Conservation (phyloP, 169 alveolate species). For the Eimeria necatrix region DNA sequence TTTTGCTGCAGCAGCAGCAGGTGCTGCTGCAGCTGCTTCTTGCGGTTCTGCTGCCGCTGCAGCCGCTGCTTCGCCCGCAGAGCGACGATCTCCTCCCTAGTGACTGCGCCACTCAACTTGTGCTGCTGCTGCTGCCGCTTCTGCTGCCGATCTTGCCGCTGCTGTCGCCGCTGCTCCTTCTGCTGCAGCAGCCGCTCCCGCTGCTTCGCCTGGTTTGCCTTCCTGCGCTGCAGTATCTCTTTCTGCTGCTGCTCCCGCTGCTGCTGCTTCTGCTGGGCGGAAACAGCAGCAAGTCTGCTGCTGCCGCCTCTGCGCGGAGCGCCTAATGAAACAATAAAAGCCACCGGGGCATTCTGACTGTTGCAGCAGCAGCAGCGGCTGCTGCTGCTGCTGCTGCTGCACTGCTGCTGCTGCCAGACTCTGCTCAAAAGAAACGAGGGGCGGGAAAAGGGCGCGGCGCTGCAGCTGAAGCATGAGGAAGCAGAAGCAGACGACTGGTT, state of each 20-base stretch:
- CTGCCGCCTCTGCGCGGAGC: background rate
- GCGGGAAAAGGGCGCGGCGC: background rate
- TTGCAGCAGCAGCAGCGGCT: background rate
- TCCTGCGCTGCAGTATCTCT: conserved; percentile 51
- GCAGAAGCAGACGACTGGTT: conserved; percentile 33
- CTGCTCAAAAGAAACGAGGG: background rate
- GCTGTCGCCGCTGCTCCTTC: conserved; percentile 52
- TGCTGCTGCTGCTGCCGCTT: background rate
- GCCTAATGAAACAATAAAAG: background rate
- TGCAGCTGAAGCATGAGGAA: background rate
- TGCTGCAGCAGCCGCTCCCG: conserved; percentile 61
- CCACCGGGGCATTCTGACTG: background rate
- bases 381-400: conserved; percentile 45
- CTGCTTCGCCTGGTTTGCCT: conserved; percentile 61
- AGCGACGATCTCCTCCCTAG: conserved; percentile 22
- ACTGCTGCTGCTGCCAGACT: background rate
- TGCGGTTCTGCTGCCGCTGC: conserved; percentile 53
- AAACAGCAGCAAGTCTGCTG: conserved; percentile 68
- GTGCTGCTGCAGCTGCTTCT: conserved; percentile 21
- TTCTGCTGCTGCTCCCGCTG: conserved; percentile 61
- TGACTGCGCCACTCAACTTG: background rate
- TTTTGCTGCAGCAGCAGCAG: conserved; percentile 29
- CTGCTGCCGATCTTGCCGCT: conserved; percentile 19
- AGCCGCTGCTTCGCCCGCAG: conserved; percentile 12
- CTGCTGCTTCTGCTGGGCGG: conserved; percentile 57